Base-by-base conservation (phyloP, 139 green algal genomes). In the Spirogloea muscicola region DNA sequence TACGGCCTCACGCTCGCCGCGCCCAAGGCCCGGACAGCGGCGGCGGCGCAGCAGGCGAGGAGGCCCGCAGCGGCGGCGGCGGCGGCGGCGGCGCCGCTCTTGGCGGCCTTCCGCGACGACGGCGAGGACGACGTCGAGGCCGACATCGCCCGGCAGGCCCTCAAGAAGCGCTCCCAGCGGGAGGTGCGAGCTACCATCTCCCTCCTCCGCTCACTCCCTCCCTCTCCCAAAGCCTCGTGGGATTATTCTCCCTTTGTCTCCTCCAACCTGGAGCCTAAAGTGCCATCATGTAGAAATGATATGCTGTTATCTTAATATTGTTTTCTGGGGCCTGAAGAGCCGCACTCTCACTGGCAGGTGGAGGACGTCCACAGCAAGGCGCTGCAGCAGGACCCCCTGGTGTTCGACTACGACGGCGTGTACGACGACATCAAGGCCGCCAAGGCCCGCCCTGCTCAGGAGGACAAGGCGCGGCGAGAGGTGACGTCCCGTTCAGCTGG, bases 331-430 rank as follows among this genome's bases (percentile, higher is more conserved):
- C n/a, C n/a, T n/a, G n/a, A n/a, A n/a, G n/a, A n/a, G n/a, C n/a
- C n/a, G n/a, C n/a, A n/a, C n/a, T n/a, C n/a, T n/a, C n/a, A n/a
- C n/a, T n/a, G n/a, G 38, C 63, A 81, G 73, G 34, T 58, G 27
- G 79, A 82, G 49, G 13, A 68, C 37, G 31, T 61, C 73, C 67
- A 81, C 36, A 63, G 86, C n/a, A 82, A 81, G 3, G 93, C 92
- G 1, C 66, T 98, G n/a, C 84, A 84, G 6, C 79, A 96, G 66
- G 93, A 98, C 67, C 84, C 93, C 0, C 87, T 79, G 1, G 87
- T 91, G 0, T 98, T 98, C 61, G 92, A 97, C 71, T 98, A 98
- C 74, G 93, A 98, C 57, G 88, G 75, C 2, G 86, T 90, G 16
- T 97, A 93, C 59, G 93, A 98, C 41, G 76, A 62, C 68, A 93